Evolutionary conservation across 1,284 basidiomycete species (phyloP), one percentile per base, ranked within the genome.

Genomic region (Sporisorium graminicola): DNA sequence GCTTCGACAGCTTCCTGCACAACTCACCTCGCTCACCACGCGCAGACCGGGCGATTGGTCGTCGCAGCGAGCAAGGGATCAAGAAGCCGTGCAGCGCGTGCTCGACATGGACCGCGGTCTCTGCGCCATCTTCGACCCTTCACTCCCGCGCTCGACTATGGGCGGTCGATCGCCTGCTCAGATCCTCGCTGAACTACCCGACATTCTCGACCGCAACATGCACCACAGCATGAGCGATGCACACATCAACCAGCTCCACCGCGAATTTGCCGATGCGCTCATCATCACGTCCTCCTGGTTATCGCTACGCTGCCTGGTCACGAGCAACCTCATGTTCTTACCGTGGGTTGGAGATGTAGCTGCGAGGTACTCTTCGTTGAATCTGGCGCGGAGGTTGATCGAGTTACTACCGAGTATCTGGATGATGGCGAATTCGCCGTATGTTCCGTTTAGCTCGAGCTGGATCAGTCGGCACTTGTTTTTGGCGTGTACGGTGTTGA

Each of bases 391-490:
- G 10, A 46, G 59, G 24, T 13, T 72, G 22, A 59, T 72, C 16
- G 69, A 72, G 46, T 20, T 72, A 35, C 27, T 72, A 46, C 64
- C 64, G 47, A 54, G 64, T 8, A 72, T 72, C 4, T 72, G 64
- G 69, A 66, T 66, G 59, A 63, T 72, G 59, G 60, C 63, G 3
- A 58, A 51, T 20, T 46, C 24, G n/a, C 46, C 59, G 0, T 53
- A 66, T 20, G 53, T 72, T 4, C 69, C 69, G n/a, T 72, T 72
- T 18, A 51, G 44, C 27, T 63, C 59, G 9, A 59, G 58, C 18
- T 72, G 64, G 64, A 72, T 72, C 42, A 59, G 55, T 12, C n/a
- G 69, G 12, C 69, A 72, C 47, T 9, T 72, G 10, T 72, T 72
- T 18, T 22, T 72, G 18, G 69, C 69, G 2, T 72, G 69, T 22